Evolutionary conservation across 2,329 filamentous ascomycete species (phyloP).

Genomic region (Xylaria sp.): DNA sequence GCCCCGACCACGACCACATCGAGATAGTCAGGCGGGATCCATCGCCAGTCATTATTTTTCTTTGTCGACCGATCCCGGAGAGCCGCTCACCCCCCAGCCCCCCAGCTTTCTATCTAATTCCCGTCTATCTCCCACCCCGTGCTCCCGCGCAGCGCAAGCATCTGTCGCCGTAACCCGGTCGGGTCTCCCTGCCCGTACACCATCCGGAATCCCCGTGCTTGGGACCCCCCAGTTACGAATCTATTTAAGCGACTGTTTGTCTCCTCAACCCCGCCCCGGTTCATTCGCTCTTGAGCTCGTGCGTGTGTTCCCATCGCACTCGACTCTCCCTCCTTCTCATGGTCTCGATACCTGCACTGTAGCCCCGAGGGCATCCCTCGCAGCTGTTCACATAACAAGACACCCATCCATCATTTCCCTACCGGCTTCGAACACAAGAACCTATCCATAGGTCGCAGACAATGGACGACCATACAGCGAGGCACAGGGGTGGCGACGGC

Average conservation of each 20-base stretch:
- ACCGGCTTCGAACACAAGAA: not conserved
- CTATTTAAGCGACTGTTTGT: not conserved
- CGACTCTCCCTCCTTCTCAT: conserved; percentile 28
- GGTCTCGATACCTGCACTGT: conserved; percentile 30
- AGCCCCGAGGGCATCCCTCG: conserved; percentile 37
- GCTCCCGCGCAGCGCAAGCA: not conserved
- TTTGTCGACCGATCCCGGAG: conserved; percentile 3
- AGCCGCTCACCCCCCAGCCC: not conserved
- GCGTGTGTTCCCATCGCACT: conserved; percentile 18
- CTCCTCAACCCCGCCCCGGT: conserved; percentile 12
- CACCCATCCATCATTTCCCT: not conserved
- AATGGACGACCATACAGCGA: conserved; percentile 18
- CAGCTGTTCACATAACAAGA: conserved; percentile 10
- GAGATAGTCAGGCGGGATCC: not conserved
- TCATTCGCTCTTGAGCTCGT: conserved; percentile 6
- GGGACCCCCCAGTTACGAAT: not conserved
- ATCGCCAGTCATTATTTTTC: too few relatives aligned
- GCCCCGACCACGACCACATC: conserved; percentile 3
- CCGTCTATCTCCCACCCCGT: not conserved
- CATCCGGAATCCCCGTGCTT: not conserved
- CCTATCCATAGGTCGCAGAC: not conserved
- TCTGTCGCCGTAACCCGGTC: conserved; percentile 18
- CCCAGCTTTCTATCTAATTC: not conserved
- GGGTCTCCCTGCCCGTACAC: conserved; percentile 11
- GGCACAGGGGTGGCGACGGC: conserved; percentile 11